Conservation (phyloP, 2,329 filamentous ascomycete genomes). For the Botrytis cinerea region DNA sequence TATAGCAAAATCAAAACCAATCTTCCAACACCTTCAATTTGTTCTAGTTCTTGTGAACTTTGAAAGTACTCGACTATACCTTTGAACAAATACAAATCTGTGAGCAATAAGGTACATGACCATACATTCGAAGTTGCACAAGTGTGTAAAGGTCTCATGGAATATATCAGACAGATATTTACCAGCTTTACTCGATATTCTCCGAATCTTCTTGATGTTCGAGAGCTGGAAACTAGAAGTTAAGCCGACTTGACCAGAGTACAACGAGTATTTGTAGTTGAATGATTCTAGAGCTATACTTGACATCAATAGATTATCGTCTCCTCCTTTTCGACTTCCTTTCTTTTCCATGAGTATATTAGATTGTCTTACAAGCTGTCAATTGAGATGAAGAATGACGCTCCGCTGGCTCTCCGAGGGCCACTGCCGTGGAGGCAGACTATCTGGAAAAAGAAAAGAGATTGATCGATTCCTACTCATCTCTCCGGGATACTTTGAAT, state of each 20-base stretch:
- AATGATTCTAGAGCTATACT: background rate
- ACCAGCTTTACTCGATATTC: no score
- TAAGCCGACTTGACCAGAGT: background rate
- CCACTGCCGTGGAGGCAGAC: slow-evolving; percentile 8
- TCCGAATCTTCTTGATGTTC: background rate
- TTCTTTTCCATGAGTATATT: background rate
- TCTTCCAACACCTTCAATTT: background rate
- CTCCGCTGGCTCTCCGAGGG: background rate
- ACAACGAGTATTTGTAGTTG: no score
- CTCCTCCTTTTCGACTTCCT: background rate
- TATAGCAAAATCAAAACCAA: background rate
- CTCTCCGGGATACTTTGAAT: background rate
- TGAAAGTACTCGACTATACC: background rate
- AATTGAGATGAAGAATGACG: background rate
- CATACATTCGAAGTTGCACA: background rate
- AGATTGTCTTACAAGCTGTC: background rate
- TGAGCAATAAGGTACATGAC: background rate
- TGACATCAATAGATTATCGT: background rate
- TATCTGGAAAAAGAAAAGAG: background rate
- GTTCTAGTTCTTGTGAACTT: background rate
- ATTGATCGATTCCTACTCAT: background rate
- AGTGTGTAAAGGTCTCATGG: background rate
- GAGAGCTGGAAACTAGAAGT: background rate
- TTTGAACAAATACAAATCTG: background rate
- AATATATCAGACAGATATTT: background rate